Evolutionary conservation across 116 monocot genomes (phyloP), one percentile per base, ranked within the genome.

Genomic region (Dioscorea cayenensis): DNA sequence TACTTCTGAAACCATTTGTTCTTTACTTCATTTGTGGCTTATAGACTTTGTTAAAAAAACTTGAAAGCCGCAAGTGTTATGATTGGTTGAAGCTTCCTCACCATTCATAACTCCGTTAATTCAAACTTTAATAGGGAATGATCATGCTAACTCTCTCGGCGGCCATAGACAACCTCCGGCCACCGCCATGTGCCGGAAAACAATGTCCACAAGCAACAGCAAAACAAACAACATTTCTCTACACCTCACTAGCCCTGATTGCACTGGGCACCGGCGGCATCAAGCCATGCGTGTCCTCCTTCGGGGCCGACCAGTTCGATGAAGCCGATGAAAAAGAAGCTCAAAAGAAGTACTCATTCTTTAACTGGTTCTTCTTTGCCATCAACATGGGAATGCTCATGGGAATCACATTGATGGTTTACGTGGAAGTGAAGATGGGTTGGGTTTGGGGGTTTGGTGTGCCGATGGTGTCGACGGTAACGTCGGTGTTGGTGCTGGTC

Each of bases 291-390:
- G 77, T 83, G 55, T 86, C 86, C 23, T 77, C 86, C 68, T 80
- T 86, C 55, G 87, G 87, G 14, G 87, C 83, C 7, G 87, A 87
- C 78, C 87, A 83, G 62, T 87, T 80, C 71, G 87, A 87, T 37
- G 83, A 80, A 69, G 51, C 74, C 0, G 83, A 86, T 64, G 11
- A 71, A 28, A 66, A 69, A 35, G 86, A 86, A 66, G 67, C 69
- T 0, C 71, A 25, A 7, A 68, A 72, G 65, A 86, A 86, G 73
- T 68, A 64, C 72, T 74, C 83, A 36, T 86, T 83, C 75, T 86
- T 86, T 80, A 83, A 76, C 72, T 86, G 80, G 83, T 80, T 80
- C 72, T 83, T 83, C 75, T 79, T 83, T 71, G 80, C 80, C 22
- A 83, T 83, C 68, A 83, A 77, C 66, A 71, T 75, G 38, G 83